Base-by-base conservation (phyloP, 345 rosid species). In the Euphorbia peplus region DNA sequence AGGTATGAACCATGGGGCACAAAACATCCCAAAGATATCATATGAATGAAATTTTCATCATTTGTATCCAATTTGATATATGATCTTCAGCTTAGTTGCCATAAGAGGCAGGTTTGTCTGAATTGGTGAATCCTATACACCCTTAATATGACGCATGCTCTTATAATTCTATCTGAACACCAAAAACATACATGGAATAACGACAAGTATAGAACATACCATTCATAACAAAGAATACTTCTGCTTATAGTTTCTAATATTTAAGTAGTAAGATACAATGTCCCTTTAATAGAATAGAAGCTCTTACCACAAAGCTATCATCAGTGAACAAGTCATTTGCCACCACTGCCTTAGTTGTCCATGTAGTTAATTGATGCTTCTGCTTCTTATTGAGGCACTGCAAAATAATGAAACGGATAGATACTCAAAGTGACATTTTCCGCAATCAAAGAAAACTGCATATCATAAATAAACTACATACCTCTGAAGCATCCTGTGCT, bases 251-350 rank as follows among this genome's bases (percentile, higher is more conserved):
- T 21, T 21, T 53, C 12, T 53, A 53, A 53, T 15, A 44, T 21
- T 21, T 9, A 32, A 50, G 24, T 50, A 50, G 24, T 18, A 50
- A 19, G 55, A 18, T 18, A 8, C n/a, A 50, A 50, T 50, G 55
- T 19, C 7, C 22, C 14, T 29, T 29, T 5, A 24, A 67, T 32
- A 46, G 65, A 63, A 64, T 55, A 66, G 21, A 70, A 58, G 69
- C 44, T 59, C 86, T 28, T 82, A 95, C 99, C 96, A 95, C 82
- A 71, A 95, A 95, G 86, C 93, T 95, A 81, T 95, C 99, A 69
- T 95, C 99, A 8, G 98, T 91, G 76, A 84, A 84, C 25, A 95
- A 83, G 76, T 95, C 99, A 79, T 91, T 91, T 59, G 95, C 93
- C 75, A 90, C 83, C 79, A 95, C 96, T 55, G 98, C 97, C 67